Evolutionary conservation across 768 basidiomycete genomes (phyloP).

Genomic region (Mycena albidolilacea): DNA sequence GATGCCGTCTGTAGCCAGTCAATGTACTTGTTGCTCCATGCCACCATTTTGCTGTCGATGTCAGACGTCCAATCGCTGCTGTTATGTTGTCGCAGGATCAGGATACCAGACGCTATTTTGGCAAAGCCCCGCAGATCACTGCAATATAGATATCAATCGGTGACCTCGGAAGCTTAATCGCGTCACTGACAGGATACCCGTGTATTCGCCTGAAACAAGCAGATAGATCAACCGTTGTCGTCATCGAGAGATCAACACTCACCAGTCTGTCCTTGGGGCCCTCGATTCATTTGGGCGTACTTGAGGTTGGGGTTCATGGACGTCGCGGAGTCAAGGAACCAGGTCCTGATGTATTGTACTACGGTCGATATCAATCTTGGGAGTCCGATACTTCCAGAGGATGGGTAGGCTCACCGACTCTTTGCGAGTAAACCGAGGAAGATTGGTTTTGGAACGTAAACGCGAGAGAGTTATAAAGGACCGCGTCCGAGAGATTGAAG

Average conservation of each 20-base stretch:
- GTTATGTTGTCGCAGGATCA: constrained; percentile 65
- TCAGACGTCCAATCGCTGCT: constrained; percentile 71
- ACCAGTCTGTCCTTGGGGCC: constrained; percentile 56
- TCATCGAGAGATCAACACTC: constrained; percentile 41
- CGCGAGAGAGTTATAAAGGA: constrained; percentile 33
- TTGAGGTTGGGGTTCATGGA: constrained; percentile 77
- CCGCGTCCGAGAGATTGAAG: constrained; percentile 65
- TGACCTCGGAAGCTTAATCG: no score
- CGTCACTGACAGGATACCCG: constrained; percentile 66
- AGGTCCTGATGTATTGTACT: constrained; percentile 65
- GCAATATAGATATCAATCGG: neutral
- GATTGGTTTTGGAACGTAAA: constrained; percentile 52
- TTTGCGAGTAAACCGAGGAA: constrained; percentile 58
- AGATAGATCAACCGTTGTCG: neutral
- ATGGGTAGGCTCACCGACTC: constrained; percentile 50
- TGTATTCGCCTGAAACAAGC: constrained; percentile 44
- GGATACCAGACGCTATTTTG: constrained; percentile 68
- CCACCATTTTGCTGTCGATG: constrained; percentile 62
- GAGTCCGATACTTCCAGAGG: neutral
- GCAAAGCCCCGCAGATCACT: constrained; percentile 73
- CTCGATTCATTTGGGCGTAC: constrained; percentile 67
- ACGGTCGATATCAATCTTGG: neutral
- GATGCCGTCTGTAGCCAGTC: constrained; percentile 67
- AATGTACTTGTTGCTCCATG: constrained; percentile 69
- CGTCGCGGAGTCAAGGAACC: constrained; percentile 72